Evolutionary conservation across 2,329 filamentous ascomycete genomes (phyloP), one percentile per base, ranked within the genome.

Genomic region (Mycosphaerelloides madeirae): DNA sequence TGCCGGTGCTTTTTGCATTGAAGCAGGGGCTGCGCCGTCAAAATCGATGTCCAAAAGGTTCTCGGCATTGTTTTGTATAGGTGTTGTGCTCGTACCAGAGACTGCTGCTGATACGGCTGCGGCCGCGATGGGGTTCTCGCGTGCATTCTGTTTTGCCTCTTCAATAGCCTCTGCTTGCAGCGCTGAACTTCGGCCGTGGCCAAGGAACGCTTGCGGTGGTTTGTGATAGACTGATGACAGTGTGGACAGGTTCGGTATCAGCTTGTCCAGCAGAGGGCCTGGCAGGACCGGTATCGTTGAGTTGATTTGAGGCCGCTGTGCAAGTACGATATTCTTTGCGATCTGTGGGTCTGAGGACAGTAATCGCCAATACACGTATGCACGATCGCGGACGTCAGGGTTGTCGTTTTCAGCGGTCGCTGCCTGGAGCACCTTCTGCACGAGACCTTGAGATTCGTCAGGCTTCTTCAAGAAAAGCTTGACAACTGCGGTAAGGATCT

Each of bases 161-260:
- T 95, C 90, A 63, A 98, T 95, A 49, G 93, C 93, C 39, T 91
- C 91, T 55, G 85, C 84, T 68, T 97, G 93, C 61, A 98, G 88
- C 38, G 93, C 90, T 29, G 91, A 93, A 57, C 87, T 96, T 34
- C 91, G 83, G 32, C 93, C 93, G 69, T 95, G 89, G 56, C 93
- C 93, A 46, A 98, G 84, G 68, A 98, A 98, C n/a, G 91, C 89
- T 76, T 95, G 88, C 34, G 93, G 90, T 7, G 90, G 90, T 71
- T 95, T 97, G 79, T 98, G 93, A 70, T 98, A 98, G 16, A 98
- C 93, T 1, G 91, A 97, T 6, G 93, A 89, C 22, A 98, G 79
- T 8, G 93, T 96, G 11, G 91, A 97, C 25, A 98, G 80, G 67
- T 98, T 91, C 8, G 78, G 77, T 7, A 98, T 80, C n/a, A 98